Conservation (phyloP, 2,329 filamentous ascomycete species). For the Calcarisporium arbuscula region DNA sequence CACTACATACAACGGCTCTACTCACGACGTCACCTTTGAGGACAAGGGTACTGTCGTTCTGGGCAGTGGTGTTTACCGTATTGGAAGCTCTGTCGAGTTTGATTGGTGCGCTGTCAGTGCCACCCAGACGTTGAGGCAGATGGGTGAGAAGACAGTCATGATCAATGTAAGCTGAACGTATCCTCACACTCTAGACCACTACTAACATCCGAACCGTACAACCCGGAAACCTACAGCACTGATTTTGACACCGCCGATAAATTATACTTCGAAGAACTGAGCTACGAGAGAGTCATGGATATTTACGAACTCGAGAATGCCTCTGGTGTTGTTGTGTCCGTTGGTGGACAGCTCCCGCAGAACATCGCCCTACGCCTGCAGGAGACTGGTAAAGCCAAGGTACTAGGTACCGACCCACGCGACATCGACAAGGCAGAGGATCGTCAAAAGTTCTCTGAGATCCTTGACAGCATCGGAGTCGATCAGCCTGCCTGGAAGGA, state of each 20-base stretch:
- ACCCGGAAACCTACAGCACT: conserved; percentile 74
- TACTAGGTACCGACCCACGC: conserved; percentile 85
- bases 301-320: conserved; percentile 91
- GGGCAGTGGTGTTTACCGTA: conserved; percentile 93
- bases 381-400: conserved; percentile 80
- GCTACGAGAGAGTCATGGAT: conserved; percentile 97
- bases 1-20: conserved; percentile 94
- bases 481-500: conserved; percentile 99
- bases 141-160: conserved; percentile 97
- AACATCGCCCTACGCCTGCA: conserved; percentile 95
- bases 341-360: conserved; percentile 92
- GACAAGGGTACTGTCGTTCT: conserved; percentile 87
- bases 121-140: conserved; percentile 71
- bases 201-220: conserved; percentile 39
- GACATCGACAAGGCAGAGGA: conserved; percentile 99
- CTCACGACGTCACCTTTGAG: conserved; percentile 89
- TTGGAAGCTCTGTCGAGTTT: conserved; percentile 96
- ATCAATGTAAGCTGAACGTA: conserved; percentile 61
- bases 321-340: conserved; percentile 85
- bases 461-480: conserved; percentile 91
- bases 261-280: conserved; percentile 94
- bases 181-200: background rate
- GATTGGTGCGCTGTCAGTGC: conserved; percentile 97
- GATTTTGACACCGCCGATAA: conserved; percentile 87
- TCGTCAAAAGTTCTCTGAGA: conserved; percentile 96